Evolutionary conservation across 2,329 filamentous ascomycete genomes (phyloP), one percentile per base, ranked within the genome.

Genomic region (Bretziella fagacearum): DNA sequence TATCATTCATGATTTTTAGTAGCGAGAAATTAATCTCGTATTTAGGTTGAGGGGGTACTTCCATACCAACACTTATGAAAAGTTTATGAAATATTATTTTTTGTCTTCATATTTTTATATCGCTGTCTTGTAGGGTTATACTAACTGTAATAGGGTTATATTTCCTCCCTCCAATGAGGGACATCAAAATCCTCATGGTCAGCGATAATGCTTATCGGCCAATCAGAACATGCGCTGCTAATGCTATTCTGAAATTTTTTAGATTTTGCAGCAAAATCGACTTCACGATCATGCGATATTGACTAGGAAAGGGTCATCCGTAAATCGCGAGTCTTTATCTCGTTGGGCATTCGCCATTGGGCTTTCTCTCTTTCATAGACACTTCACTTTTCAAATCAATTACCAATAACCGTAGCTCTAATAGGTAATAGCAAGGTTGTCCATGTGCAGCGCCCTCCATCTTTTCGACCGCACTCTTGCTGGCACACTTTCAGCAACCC

Each of bases 191-290:
- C 13, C 23, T 6, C 3, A 20, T 35, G 6, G 44, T 47, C 44
- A 40, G 44, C 35, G 25, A 40, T 39, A 32, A 32, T 32, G 1
- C 22, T 47, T 48, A 48, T 37, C 18, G 4, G 8, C 48, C 48
- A 50, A 50, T 50, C 37, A 50, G 11, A 39, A 30, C 17, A 7
- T 42, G 41, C 27, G 29, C 44, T 39, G 44, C 17, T 18, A 18
- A 35, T 37, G 32, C 23, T 43, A 43, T 26, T 20, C 26, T 17
- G 26, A 40, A 46, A 46, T 40, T 46, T 46, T 46, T 35, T 35
- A 26, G 42, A 44, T 33, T 22, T n/a, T 17, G 20, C 18, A 15
- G 10, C 22, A 46, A 36, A 35, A 18, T 2, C 25, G 13, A 27
- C 15, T 20, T 32, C 40, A 43, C 8, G 25, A 30, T 30, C 20